phyloP scores from a whole-genome alignment of 345 rosid genomes.

The Erysimum cheiranthoides region DNA sequence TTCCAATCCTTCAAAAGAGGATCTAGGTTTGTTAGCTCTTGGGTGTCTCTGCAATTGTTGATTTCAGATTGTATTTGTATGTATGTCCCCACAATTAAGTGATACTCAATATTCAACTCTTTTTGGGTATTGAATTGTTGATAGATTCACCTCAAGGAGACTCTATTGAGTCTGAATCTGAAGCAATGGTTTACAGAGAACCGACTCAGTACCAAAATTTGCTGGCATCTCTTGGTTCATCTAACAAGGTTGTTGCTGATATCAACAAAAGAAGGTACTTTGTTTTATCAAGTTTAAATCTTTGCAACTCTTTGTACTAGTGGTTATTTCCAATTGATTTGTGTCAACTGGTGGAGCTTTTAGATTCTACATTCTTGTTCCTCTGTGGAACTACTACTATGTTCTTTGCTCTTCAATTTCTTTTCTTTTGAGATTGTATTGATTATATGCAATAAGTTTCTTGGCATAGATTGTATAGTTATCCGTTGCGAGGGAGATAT shows the following conservation, averaged over 20 bases:
- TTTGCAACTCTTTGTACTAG: conserved; percentile 5
- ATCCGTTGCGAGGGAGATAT: neutral
- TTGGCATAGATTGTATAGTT: neutral
- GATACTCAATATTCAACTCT: neutral
- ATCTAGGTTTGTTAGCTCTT: conserved; percentile 47
- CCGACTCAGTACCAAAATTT: conserved; percentile 55
- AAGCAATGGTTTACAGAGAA: conserved; percentile 50
- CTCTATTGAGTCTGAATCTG: conserved; percentile 38
- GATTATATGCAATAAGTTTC: neutral
- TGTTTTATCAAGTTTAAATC: neutral
- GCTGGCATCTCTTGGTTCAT: conserved; percentile 57
- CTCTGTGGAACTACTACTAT: neutral
- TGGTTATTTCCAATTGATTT: neutral
- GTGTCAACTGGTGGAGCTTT: neutral
- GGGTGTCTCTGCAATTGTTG: neutral
- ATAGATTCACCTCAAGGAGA: conserved; percentile 46
- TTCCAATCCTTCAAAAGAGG: conserved; percentile 40
- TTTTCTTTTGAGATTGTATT: neutral
- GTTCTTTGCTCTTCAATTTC: neutral
- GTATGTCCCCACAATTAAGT: neutral
- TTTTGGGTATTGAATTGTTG: conserved; percentile 12
- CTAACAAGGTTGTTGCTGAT: conserved; percentile 53
- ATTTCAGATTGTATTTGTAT: conserved; percentile 4
- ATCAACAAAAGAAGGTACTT: conserved; percentile 61
- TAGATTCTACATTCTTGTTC: neutral